Evolutionary conservation across 1,284 basidiomycete genomes (phyloP).

Genomic region (Naganishia sp.): DNA sequence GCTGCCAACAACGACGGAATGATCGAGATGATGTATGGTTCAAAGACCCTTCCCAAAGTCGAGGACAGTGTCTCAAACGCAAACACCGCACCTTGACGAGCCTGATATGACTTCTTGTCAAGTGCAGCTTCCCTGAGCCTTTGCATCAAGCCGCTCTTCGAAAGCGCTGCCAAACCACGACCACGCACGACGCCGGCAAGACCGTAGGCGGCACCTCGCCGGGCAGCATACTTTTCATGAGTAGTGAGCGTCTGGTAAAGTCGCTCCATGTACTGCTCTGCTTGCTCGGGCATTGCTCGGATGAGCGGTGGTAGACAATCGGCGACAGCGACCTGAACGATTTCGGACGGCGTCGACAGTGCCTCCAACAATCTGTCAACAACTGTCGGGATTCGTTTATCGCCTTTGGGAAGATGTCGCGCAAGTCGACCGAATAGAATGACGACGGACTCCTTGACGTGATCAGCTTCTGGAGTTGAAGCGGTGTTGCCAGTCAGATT

Average conservation of each 20-base stretch:
- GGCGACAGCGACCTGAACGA: conserved; percentile 94
- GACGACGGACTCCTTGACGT: conserved; percentile 91
- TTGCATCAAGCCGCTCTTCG: conserved; percentile 76
- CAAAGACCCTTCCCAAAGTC: conserved; percentile 84
- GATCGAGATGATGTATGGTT: conserved; percentile 86
- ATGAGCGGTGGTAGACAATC: conserved; percentile 91
- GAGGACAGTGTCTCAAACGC: conserved; percentile 88
- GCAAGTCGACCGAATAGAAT: conserved; percentile 93
- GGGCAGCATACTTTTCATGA: conserved; percentile 81
- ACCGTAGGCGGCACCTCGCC: conserved; percentile 94
- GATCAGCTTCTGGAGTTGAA: conserved; percentile 73
- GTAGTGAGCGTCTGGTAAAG: conserved; percentile 75
- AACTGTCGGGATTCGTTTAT: conserved; percentile 76
- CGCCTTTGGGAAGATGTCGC: conserved; percentile 76
- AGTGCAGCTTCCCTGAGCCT: conserved; percentile 76
- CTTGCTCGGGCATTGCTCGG: conserved; percentile 64
- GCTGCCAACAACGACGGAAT: conserved; percentile 81
- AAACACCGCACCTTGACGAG: conserved; percentile 92
- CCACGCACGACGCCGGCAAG: conserved; percentile 91
- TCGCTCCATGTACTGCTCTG: conserved; percentile 70
- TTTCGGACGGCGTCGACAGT: conserved; percentile 90
- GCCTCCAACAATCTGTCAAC: conserved; percentile 89
- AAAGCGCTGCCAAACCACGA: conserved; percentile 79
- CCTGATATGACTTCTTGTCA: conserved; percentile 84
- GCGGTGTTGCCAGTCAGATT: conserved; percentile 68